Conservation (phyloP, 2,329 filamentous ascomycete species). For the Orbilia brochopaga region DNA sequence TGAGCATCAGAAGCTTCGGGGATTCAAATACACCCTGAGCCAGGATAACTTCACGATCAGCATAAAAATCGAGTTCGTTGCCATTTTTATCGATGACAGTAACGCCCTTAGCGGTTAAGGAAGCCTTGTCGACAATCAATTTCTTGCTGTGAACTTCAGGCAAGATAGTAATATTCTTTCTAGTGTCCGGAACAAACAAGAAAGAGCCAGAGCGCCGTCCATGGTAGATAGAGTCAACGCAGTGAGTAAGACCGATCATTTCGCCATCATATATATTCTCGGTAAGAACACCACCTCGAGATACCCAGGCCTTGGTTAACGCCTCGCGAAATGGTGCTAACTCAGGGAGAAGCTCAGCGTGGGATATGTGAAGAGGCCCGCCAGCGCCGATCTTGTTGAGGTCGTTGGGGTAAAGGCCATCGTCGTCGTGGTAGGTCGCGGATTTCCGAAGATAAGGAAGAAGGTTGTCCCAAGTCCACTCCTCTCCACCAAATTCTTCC, state of each 20-base stretch:
- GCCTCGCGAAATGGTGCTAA: conserved; percentile 58
- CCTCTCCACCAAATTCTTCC: conserved; percentile 59
- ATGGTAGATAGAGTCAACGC: conserved; percentile 66
- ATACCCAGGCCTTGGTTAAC: conserved; percentile 64
- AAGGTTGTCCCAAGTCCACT: conserved; percentile 65
- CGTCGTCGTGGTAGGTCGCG: conserved; percentile 67
- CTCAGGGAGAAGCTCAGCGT: conserved; percentile 58
- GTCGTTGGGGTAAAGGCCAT: conserved; percentile 41
- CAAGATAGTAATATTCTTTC: conserved; percentile 65
- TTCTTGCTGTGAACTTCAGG: conserved; percentile 62
- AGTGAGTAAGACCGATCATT: conserved; percentile 64
- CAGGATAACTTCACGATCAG: conserved; percentile 62
- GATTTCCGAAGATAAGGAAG: conserved; percentile 59
- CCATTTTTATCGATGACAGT: conserved; percentile 60
- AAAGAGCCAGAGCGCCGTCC: conserved; percentile 65
- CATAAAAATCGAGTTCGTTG: conserved; percentile 61
- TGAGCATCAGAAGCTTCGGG: conserved; percentile 64
- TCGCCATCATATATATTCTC: conserved; percentile 66
- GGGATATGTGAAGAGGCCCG: conserved; percentile 41
- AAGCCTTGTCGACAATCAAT: conserved; percentile 63
- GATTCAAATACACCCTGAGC: conserved; percentile 64
- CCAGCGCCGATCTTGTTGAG: conserved; percentile 31
- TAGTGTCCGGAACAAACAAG: conserved; percentile 61
- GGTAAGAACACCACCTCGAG: conserved; percentile 62
- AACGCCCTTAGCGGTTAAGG: conserved; percentile 60